phyloP scores from a whole-genome alignment of 306 rosid genomes.

The Rubus parviflorus region DNA sequence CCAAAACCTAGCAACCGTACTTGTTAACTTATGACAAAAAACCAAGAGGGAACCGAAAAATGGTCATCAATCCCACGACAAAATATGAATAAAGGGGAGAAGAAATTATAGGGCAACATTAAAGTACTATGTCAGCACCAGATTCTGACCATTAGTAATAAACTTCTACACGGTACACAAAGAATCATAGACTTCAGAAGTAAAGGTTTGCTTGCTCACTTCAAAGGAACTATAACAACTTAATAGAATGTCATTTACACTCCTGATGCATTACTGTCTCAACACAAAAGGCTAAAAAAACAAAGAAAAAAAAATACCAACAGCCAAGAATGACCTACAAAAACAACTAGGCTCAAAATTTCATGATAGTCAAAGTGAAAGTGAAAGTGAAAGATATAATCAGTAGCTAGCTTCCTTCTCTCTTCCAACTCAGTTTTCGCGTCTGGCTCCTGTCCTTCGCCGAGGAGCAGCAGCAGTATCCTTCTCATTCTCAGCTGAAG shows the following conservation, averaged over 20 bases:
- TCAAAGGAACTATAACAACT: conserved; percentile 9
- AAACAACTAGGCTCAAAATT: conserved; percentile 22
- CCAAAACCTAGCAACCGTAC: too few species aligned
- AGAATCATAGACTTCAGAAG: not conserved
- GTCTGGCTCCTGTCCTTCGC: conserved; percentile 51
- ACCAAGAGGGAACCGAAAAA: too few species aligned
- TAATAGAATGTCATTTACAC: conserved; percentile 24
- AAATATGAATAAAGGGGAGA: not conserved
- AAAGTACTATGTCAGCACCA: not conserved
- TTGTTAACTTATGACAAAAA: too few species aligned
- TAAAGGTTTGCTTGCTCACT: conserved; percentile 4
- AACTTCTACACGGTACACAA: too few species aligned
- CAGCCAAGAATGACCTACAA: conserved; percentile 18
- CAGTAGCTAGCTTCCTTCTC: not conserved
- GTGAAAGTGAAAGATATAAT: not conserved
- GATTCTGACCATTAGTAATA: not conserved
- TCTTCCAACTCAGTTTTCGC: conserved; percentile 47
- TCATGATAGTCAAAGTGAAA: not conserved
- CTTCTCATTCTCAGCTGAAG: conserved; percentile 51
- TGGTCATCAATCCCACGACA: too few species aligned
- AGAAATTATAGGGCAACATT: not conserved
- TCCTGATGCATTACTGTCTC: conserved; percentile 20
- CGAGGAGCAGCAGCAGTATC: conserved; percentile 58
- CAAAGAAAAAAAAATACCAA: not conserved
- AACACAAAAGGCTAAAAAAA: conserved; percentile 12